Evolutionary conservation across 2,329 filamentous ascomycete species (phyloP), one percentile per base, ranked within the genome.

Genomic region (Penicillium sumatraense): DNA sequence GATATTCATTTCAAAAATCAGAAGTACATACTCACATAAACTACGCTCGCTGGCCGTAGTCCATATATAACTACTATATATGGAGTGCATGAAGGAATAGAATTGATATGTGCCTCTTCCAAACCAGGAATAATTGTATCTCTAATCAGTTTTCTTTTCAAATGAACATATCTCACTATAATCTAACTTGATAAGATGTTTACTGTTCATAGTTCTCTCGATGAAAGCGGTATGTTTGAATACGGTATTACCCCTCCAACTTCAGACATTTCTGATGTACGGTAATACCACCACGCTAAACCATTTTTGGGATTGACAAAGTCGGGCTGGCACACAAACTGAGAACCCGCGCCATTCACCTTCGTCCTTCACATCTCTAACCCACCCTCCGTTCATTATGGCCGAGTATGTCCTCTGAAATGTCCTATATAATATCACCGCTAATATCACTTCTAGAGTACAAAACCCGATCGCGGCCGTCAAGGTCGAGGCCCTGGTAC

Each of bases 401-500:
- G 63, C 63, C 57, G 63, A 66, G 63, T 66, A 58, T 36, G 63
- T 61, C 27, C 51, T 13, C 50, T 38, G 7, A 9, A 14, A 18
- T 24, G 24, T 36, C n/a, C 7, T 2, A 13, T 16, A 36, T 2
- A 2, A 33, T 21, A 18, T 29, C 10, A 14, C 2, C 53, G 44
- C 63, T 70, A 56, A 70, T 57, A 16, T 67, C 33, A 23, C 18
- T 51, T 20, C 26, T 59, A 81, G 79, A 64, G 89, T 87, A 80
- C 87, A 91, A 75, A 78, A 79, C 75, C 86, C 90, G 75, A 84
- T 96, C 78, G 89, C 88, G 83, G 85, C 91, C 78, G 91, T 97
- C 70, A 91, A 96, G 82, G 89, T 98, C 73, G 93, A 96, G 83
- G 91, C 93, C 71, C 83, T 98, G 83, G 93, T 96, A 84, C 75